Percentiles rank a stretch among this genome's conserved stretches.
phyloP scores from a whole-genome alignment of 768 basidiomycete species.

The Crepidotus variabilis region DNA sequence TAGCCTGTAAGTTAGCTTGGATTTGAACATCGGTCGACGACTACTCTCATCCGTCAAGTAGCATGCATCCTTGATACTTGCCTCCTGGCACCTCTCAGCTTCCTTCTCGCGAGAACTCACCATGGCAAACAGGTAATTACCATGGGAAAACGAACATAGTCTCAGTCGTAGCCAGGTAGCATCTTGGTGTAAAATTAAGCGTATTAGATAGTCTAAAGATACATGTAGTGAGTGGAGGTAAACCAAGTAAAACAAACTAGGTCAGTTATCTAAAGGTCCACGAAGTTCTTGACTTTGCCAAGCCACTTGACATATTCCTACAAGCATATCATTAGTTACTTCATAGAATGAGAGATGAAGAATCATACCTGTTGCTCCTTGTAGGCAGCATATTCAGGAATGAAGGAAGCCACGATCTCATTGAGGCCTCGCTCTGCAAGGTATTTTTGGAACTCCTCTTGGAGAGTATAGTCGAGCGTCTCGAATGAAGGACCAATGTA shows the following conservation, averaged over 20 bases:
- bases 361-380: conserved; percentile 87
- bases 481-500: conserved; percentile 96
- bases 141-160: no score
- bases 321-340: conserved; percentile 7
- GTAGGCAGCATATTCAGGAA: conserved; percentile 82
- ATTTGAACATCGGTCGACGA: no score
- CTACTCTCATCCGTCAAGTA: no score
- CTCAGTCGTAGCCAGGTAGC: not conserved
- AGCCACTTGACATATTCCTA: conserved; percentile 95
- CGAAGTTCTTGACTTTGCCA: conserved; percentile 73
- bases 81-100: no score
- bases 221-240: not conserved
- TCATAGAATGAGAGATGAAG: not conserved
- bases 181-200: not conserved
- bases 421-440: conserved; percentile 88
- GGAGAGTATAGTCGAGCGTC: conserved; percentile 80
- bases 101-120: no score
- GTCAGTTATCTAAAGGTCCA: conserved; percentile 39
- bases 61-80: no score
- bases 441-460: conserved; percentile 90
- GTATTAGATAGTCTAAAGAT: not conserved
- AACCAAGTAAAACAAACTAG: not conserved
- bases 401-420: conserved; percentile 76
- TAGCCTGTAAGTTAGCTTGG: no score
- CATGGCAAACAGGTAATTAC: no score